Evolutionary conservation across 192 early-diverging fungal genomes (phyloP).

Genomic region (Gryganskiella cystojenkinii): DNA sequence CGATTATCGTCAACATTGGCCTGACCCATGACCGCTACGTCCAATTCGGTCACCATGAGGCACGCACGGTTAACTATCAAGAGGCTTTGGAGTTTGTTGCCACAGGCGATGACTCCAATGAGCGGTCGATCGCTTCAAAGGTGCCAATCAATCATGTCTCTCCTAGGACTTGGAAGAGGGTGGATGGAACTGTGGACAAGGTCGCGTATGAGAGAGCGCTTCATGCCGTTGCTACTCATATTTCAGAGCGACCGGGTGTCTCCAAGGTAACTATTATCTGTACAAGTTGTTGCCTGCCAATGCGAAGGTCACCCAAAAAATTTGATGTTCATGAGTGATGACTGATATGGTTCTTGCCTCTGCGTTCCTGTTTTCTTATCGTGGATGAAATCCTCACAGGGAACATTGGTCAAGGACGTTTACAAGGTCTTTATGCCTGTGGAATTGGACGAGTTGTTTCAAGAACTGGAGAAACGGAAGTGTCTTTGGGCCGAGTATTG

Average conservation of each 20-base stretch:
- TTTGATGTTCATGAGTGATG: background rate
- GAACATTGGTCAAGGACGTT: slow-evolving; percentile 5
- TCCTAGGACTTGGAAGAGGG: slow-evolving; percentile 33
- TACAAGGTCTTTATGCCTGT: slow-evolving; percentile 24
- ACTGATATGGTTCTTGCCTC: background rate
- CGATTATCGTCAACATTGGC: slow-evolving; percentile 21
- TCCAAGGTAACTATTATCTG: slow-evolving; percentile 36
- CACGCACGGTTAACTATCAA: slow-evolving; percentile 30
- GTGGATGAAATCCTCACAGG: slow-evolving; percentile 10
- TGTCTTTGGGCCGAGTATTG: slow-evolving; percentile 14
- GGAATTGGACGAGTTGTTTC: slow-evolving; percentile 34
- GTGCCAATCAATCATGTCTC: slow-evolving; percentile 9
- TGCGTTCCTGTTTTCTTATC: background rate
- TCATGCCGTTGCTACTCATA: slow-evolving; percentile 27
- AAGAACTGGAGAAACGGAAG: slow-evolving; percentile 26
- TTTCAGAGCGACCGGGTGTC: slow-evolving; percentile 34
- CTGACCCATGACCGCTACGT: slow-evolving; percentile 27
- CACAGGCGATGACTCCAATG: background rate
- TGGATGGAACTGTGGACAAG: slow-evolving; percentile 20
- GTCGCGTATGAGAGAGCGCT: slow-evolving; percentile 28
- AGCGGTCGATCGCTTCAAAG: background rate
- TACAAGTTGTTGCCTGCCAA: background rate
- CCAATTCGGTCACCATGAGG: slow-evolving; percentile 32
- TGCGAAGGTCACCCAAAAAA: background rate
- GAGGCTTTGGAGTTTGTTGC: background rate